Base-by-base conservation (phyloP, 106 monocot genomes). In the Dendrobium officinale region DNA sequence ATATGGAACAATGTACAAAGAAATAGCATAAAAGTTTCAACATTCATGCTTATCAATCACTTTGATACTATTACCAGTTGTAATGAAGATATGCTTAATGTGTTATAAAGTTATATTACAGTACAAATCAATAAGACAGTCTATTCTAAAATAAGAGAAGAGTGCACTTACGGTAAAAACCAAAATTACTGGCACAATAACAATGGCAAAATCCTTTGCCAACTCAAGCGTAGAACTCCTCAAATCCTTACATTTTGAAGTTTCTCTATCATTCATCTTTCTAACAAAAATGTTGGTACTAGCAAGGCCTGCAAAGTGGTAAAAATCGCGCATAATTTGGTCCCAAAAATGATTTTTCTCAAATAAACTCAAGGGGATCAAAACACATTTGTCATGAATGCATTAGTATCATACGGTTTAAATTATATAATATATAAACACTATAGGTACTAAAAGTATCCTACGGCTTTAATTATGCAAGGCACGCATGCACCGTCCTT, bases 181-280 rank as follows among this genome's bases (percentile, higher is more conserved):
- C n/a, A 85, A 79, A 64, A 97, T 80, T 77, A 94, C 66, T n/a
- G 97, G 94, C 58, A 92, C 55, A 70, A 92, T 68, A 61, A 95
- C 78, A 49, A 67, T 84, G 24, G 86, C 61, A 73, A 88, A 92
- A 80, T 98, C 97, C 44, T 89, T 48, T 82, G 54, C 33, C 33
- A 98, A 33, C 6, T 82, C 61, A 81, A 81, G 2, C 18, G 85
- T 72, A 79, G 79, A 89, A 77, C 11, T 44, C 73, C 77, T 75
- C 86, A 84, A 89, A 78, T 76, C 81, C 84, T 80, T 85, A 58
- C 9, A 55, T 49, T 9, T 43, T 76, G 72, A 67, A 73, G 22
- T 67, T 5, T 22, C 55, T 83, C 78, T 66, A 73, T 83, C 88
- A 75, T 82, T 75, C 75, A 88, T 96, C 81, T 92, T 88, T 37